A percentile compares a stretch with the other conserved stretches of the same genome.
Evolutionary conservation across 169 alveolate species (phyloP).

Genomic region (Eimeria maxima): DNA sequence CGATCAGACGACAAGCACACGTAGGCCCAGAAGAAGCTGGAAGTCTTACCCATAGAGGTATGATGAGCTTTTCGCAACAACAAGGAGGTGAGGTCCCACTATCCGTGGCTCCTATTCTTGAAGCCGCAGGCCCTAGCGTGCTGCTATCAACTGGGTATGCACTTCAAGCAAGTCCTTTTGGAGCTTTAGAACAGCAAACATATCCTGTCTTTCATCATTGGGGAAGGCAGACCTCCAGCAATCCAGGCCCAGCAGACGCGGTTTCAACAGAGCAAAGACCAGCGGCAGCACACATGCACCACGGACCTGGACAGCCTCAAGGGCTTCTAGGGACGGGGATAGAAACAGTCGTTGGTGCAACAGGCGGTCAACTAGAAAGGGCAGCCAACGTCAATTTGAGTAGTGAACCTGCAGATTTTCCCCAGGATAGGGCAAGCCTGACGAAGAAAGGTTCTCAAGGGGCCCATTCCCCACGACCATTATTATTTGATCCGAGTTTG

Average conservation of each 20-base stretch:
- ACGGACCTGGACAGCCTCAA: background rate
- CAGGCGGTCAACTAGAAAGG: background rate
- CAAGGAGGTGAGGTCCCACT: background rate
- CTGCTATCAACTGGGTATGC: background rate
- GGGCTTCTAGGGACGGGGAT: background rate
- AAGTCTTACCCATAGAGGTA: background rate
- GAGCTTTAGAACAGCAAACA: background rate
- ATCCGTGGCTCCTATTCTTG: background rate
- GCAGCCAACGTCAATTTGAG: background rate
- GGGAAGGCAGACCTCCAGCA: background rate
- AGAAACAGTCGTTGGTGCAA: background rate
- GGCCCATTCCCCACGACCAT: background rate
- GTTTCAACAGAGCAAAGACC: background rate
- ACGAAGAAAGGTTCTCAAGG: background rate
- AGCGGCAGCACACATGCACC: background rate
- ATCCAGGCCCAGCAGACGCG: background rate
- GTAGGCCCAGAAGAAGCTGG: background rate
- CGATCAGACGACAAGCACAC: background rate
- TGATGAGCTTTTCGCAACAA: background rate
- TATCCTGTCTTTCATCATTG: background rate
- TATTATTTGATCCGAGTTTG: background rate
- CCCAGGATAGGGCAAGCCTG: background rate
- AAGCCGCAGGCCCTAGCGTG: background rate
- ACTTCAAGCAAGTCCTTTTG: background rate
- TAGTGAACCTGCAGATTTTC: background rate